Conservation (phyloP, 1,139 yeast genomes). For the Pichia sp. region DNA sequence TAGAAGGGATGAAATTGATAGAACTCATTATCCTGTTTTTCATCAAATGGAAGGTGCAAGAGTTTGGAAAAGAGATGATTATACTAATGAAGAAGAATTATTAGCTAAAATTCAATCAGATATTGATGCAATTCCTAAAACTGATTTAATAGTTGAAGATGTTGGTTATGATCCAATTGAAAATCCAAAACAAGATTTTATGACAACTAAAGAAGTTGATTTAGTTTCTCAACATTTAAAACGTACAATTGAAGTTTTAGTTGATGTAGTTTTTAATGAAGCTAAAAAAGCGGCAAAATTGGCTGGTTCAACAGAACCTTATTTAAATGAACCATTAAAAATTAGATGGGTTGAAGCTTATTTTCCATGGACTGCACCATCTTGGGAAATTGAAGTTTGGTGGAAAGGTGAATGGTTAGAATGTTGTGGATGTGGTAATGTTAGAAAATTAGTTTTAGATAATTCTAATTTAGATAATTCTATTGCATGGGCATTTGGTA, state of each 20-base stretch:
- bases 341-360: slow-evolving; percentile 95
- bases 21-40: slow-evolving; percentile 95
- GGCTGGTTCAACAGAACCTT: slow-evolving; percentile 59
- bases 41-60: slow-evolving; percentile 98
- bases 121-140: slow-evolving; percentile 59
- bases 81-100: slow-evolving; percentile 29
- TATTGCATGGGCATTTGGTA: slow-evolving; percentile 97
- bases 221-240: slow-evolving; percentile 74
- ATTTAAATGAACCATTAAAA: slow-evolving; percentile 67
- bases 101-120: slow-evolving; percentile 47
- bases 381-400: slow-evolving; percentile 98
- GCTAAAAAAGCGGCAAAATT: slow-evolving; percentile 63
- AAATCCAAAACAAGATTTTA: slow-evolving; percentile 77
- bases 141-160: slow-evolving; percentile 74
- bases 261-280: slow-evolving; percentile 74
- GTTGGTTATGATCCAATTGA: slow-evolving; percentile 45
- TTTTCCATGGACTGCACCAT: slow-evolving; percentile 98
- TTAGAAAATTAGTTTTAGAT: slow-evolving; percentile 66
- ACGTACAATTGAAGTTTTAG: slow-evolving; percentile 75
- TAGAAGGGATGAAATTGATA: slow-evolving; percentile 90
- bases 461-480: slow-evolving; percentile 62
- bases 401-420: slow-evolving; percentile 99
- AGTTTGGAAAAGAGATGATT: slow-evolving; percentile 56
- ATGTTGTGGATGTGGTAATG: slow-evolving; percentile 95
- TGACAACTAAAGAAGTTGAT: slow-evolving; percentile 63